These are phyloP conservation scores for Myriangium duriaei DNA, from an alignment of 2,329 filamentous ascomycete species.

Conservation along the genomic window DNA sequence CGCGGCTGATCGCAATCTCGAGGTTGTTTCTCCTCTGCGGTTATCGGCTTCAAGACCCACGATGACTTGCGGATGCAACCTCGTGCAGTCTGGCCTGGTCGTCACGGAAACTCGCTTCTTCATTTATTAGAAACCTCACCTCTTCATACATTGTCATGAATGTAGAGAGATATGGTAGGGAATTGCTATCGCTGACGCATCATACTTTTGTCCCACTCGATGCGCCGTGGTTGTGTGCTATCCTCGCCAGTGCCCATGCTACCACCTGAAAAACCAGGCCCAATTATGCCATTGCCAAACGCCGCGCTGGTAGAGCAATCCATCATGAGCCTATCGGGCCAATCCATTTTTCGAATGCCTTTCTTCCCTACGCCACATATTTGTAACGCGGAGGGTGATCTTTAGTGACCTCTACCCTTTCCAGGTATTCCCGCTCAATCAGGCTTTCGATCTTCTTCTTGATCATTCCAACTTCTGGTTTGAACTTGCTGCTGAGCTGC, in stretches of 20 bases:
- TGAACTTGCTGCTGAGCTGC: slow-evolving; percentile 58
- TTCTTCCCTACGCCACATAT: slow-evolving; percentile 49
- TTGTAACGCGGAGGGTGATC: slow-evolving; percentile 54
- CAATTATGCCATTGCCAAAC: too few relatives aligned
- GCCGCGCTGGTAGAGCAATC: too few relatives aligned
- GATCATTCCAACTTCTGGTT: slow-evolving; percentile 63
- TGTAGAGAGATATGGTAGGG: too few relatives aligned
- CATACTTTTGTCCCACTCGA: not conserved
- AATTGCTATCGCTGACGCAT: not conserved
- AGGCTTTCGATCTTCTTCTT: slow-evolving; percentile 72
- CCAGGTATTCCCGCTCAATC: slow-evolving; percentile 65
- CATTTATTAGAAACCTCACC: too few relatives aligned
- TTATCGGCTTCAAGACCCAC: too few relatives aligned
- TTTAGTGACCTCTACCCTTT: slow-evolving; percentile 54
- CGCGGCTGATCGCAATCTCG: not conserved
- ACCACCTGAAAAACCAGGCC: not conserved
- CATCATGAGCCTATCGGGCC: too few relatives aligned
- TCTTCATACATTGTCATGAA: too few relatives aligned
- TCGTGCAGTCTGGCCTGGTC: not conserved
- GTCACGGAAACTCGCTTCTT: not conserved
- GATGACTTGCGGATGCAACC: too few relatives aligned
- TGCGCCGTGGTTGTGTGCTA: too few relatives aligned
- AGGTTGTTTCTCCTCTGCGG: not conserved
- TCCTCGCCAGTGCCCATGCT: not conserved
- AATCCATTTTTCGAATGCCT: not conserved